A percentile compares a stretch with the other conserved stretches of the same genome.
Conservation (phyloP, 2,329 filamentous ascomycete genomes). For the Zymoseptoria tritici region DNA sequence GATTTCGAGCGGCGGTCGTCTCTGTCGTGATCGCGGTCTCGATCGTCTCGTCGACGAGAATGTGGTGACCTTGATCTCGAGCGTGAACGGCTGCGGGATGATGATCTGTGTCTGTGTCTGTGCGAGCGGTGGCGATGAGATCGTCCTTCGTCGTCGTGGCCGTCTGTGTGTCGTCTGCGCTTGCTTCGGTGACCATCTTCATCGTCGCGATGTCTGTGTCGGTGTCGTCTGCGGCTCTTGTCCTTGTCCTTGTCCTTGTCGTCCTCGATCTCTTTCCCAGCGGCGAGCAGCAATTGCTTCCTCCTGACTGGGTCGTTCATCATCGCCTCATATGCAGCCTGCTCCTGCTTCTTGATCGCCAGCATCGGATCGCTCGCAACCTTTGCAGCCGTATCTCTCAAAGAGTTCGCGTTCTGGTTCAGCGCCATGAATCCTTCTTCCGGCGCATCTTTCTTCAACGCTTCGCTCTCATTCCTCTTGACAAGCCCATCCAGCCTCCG, state of each 20-base stretch:
- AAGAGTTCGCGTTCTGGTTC: conserved; percentile 55
- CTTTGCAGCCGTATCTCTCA: conserved; percentile 75
- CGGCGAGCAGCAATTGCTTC: conserved; percentile 54
- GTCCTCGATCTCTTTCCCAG: conserved; percentile 26
- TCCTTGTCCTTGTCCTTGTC: conserved; percentile 22
- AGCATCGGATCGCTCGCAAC: conserved; percentile 85
- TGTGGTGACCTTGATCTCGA: conserved; percentile 20
- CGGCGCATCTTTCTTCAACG: conserved; percentile 60
- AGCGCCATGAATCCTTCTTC: conserved; percentile 51
- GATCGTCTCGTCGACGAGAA: conserved; percentile 15
- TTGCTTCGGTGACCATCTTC: conserved; percentile 22
- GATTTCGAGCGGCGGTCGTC: neutral
- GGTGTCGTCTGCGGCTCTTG: conserved; percentile 21
- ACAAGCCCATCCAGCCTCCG: conserved; percentile 81
- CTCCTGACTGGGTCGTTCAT: conserved; percentile 68
- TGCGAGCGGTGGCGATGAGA: conserved; percentile 28
- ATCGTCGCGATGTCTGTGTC: conserved; percentile 22
- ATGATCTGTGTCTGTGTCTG: conserved; percentile 22
- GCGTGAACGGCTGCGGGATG: conserved; percentile 11
- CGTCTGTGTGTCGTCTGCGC: conserved; percentile 16
- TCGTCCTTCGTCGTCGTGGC: conserved; percentile 23
- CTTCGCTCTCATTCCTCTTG: conserved; percentile 73
- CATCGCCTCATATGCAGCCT: conserved; percentile 48
- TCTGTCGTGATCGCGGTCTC: conserved; percentile 1
- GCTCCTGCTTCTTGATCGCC: conserved; percentile 85